Evolutionary conservation across 176 grass and related monocot species (phyloP), one percentile per base, ranked within the genome.

Genomic region (Musa itinerans): DNA sequence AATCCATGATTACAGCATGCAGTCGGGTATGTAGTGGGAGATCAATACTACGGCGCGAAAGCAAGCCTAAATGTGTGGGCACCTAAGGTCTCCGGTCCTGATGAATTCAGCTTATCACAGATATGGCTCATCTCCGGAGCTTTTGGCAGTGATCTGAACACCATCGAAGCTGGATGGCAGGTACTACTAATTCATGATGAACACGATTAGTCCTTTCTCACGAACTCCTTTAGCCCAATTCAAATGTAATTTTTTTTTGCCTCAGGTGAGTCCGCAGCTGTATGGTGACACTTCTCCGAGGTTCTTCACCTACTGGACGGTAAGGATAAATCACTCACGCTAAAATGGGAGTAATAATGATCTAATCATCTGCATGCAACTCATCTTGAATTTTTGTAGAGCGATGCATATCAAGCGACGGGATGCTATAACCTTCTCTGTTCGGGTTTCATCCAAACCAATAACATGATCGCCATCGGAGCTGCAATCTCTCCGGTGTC

Each of bases 231-330:
- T 58, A 15, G 15, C 57, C 20, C 57, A 19, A 17, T 62, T 9
- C 55, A 19, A 19, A 17, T 15, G 15, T n/a, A 14, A 17, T 0
- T 19, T 74, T 19, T 74, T 26, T 50, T 6, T 52, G 63, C 75
- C 85, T 56, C 83, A 92, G 92, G 85, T 92, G 20, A 99, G 96
- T 81, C 96, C 96, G 19, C 69, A 92, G 75, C 85, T 95, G 5
- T 99, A 99, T 43, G 96, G 96, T 2, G 96, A 99, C 81, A 75
- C 73, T 74, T 83, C 66, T 20, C 91, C 96, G 5, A 84, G 96
- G 56, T 92, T 99, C 86, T 99, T 99, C 91, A 89, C 91, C 0
- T 99, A 99, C 73, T 95, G 96, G 96, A 95, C 96, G 2, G 90
- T 98, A 87, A 84, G 90, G 21, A 16, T 62, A 7, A 8, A 19